Percentiles rank a stretch among this genome's conserved stretches.
Conservation (phyloP, 306 rosid species). For the Prunus dulcis region DNA sequence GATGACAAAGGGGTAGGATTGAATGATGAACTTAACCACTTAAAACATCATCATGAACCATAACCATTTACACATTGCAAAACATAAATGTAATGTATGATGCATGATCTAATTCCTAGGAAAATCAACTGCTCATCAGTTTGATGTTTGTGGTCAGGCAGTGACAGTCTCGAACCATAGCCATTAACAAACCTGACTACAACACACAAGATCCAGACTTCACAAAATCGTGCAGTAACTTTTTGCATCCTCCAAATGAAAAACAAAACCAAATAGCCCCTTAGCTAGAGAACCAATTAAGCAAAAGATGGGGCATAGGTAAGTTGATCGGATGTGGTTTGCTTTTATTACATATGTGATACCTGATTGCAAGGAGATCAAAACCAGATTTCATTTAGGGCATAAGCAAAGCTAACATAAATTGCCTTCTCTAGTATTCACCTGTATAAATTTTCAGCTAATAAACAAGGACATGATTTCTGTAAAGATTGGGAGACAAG, state of each 20-base stretch:
- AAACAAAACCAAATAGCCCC: background rate
- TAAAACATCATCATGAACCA: background rate
- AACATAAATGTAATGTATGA: background rate
- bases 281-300: background rate
- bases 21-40: background rate
- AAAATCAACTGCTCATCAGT: background rate
- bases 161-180: too few relatives aligned
- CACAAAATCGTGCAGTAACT: background rate
- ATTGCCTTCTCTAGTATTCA: background rate
- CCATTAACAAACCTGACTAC: background rate
- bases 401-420: background rate
- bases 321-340: background rate
- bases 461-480: background rate
- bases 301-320: background rate
- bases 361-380: background rate
- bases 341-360: background rate
- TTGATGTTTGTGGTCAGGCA: too few relatives aligned
- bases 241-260: background rate
- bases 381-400: background rate
- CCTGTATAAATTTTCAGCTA: background rate
- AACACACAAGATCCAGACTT: background rate
- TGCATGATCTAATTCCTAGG: background rate
- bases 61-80: background rate
- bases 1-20: background rate
- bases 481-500: background rate